Evolutionary conservation across 83 land plant genomes (phyloP).

Genomic region (Larix sibirica): DNA sequence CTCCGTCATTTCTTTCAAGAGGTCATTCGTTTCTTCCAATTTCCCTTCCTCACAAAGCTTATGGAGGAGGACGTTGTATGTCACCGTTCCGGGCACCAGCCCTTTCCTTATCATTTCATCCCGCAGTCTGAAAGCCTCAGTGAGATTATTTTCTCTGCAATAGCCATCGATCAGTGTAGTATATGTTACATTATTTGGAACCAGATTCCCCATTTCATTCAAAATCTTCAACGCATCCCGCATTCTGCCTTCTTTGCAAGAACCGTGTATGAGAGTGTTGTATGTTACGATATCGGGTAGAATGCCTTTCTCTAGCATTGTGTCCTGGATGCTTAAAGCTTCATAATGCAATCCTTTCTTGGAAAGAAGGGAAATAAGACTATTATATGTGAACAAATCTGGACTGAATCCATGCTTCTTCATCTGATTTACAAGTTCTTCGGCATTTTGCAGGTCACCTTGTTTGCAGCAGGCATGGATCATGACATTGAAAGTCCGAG

Average conservation of each 20-base stretch:
- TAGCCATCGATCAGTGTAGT: conserved; percentile 80
- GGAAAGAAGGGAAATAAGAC: conserved; percentile 48
- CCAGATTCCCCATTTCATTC: conserved; percentile 39
- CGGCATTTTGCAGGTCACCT: conserved; percentile 52
- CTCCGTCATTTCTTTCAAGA: conserved; percentile 61
- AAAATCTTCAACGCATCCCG: conserved; percentile 57
- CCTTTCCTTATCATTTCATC: conserved; percentile 64
- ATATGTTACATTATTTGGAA: conserved; percentile 61
- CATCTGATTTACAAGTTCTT: conserved; percentile 46
- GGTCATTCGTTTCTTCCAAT: conserved; percentile 59
- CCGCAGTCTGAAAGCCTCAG: conserved; percentile 57
- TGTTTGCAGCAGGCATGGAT: conserved; percentile 59
- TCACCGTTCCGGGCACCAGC: conserved; percentile 53
- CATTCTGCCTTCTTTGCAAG: conserved; percentile 64
- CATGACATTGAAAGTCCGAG: conserved; percentile 55
- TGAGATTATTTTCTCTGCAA: conserved; percentile 56
- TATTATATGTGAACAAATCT: conserved; percentile 57
- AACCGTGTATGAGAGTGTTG: conserved; percentile 58
- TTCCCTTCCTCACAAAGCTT: conserved; percentile 65
- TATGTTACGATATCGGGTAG: conserved; percentile 78
- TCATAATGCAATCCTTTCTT: conserved; percentile 72
- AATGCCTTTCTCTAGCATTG: conserved; percentile 66
- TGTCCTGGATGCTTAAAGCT: conserved; percentile 46
- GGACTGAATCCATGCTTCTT: conserved; percentile 38
- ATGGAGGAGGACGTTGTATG: conserved; percentile 60